Base-by-base conservation (phyloP, 805 yeast species). In the Cyberlindnera petersonii region DNA sequence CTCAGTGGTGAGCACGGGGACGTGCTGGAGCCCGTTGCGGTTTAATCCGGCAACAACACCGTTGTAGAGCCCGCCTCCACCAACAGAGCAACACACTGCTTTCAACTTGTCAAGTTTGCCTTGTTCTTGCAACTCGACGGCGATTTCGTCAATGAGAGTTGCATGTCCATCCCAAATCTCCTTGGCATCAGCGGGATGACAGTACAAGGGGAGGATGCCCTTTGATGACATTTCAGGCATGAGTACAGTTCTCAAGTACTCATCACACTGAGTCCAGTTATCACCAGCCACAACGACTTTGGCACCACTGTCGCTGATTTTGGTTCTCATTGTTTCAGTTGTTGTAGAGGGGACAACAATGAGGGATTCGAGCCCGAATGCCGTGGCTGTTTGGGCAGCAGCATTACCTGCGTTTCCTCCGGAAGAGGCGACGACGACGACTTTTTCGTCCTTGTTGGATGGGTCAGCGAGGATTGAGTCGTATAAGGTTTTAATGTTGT, bases 381-480 rank as follows among this genome's bases (percentile, higher is more conserved):
- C 52, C 39, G 59, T 46, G 3, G 75, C 66, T 26, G 74, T 65
- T 30, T 65, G 65, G 0, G 77, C 74, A 6, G 77, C 78, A 4
- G 79, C 79, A 37, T 71, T 60, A 1, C 77, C 77, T 11, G 77
- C 77, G 45, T 71, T 71, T 5, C 81, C 80, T 8, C 79, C 81
- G 29, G 75, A 69, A n/a, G 78, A 71, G 7, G 78, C 68, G 44
- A 66, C 68, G 7, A 74, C 70, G 6, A 64, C 65, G 13, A 71
- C 61, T 24, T 49, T 47, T 29, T 61, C 58, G 14, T 52, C 46
- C 5, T 59, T 38, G 3, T 21, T 35, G 18, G 50, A 46, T 1
- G 67, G 65, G 3, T 24, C 16, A 13, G 28, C n/a, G 9, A 14
- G 27, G 26, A 55, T 50, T 15, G 51, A 48, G 3, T 50, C 53